Percentiles rank a stretch among this genome's conserved stretches.
Conservation (phyloP, 345 rosid genomes). For the Gossypium arboreum region DNA sequence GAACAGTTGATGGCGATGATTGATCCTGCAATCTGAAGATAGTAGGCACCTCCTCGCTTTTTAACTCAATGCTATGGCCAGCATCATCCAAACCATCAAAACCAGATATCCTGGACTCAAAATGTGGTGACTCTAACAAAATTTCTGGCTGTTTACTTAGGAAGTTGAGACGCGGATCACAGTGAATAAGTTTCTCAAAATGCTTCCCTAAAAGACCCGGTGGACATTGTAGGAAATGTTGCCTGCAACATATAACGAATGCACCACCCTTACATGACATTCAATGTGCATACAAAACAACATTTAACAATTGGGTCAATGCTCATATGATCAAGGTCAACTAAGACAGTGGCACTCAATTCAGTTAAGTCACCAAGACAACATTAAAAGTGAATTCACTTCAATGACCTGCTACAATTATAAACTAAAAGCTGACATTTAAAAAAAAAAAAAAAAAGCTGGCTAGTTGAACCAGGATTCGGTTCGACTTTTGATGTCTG, state of each 20-base stretch:
- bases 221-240: constrained; percentile 56
- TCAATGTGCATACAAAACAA: background rate
- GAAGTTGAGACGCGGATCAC: constrained; percentile 61
- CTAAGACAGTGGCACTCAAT: background rate
- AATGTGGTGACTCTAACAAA: constrained; percentile 50
- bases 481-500: no score
- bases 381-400: background rate
- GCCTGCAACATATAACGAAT: constrained; percentile 30
- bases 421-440: background rate
- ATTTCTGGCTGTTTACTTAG: constrained; percentile 54
- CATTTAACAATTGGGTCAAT: background rate
- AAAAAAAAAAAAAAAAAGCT: no score
- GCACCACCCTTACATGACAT: background rate
- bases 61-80: constrained; percentile 12
- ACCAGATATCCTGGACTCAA: constrained; percentile 37
- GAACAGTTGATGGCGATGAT: constrained; percentile 32
- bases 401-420: background rate
- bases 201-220: constrained; percentile 51
- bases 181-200: constrained; percentile 70
- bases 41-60: constrained; percentile 24
- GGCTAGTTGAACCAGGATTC: no score
- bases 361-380: background rate
- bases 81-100: constrained; percentile 39
- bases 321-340: background rate
- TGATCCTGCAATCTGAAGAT: constrained; percentile 28